Base-by-base conservation (phyloP, 495 filamentous ascomycete species). In the Parmelia sp. region DNA sequence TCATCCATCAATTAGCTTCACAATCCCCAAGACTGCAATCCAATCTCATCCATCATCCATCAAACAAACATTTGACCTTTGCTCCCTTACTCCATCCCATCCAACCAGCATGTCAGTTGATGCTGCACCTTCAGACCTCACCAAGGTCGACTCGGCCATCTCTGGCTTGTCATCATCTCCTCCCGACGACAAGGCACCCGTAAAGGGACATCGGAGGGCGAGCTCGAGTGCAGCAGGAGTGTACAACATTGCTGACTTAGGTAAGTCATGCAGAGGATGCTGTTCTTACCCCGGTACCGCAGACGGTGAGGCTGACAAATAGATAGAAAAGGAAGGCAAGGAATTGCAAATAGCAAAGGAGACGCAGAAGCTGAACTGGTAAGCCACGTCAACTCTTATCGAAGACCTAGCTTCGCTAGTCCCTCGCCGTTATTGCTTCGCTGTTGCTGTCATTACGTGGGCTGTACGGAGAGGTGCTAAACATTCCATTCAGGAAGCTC, bases 351-450 rank as follows among this genome's bases (percentile, higher is more conserved):
- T 96, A 68, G 90, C 92, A 58, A 87, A 87, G 67, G 92, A 96
- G 76, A 92, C 92, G 60, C 92, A 96, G 76, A 87, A 85, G 72
- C 86, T 91, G 40, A 91, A 90, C 73, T 96, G 92, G 92, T 96
- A 83, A 72, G 89, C 71, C 56, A 35, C 45, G 53, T 61, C 57
- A 62, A 57, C 15, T 33, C 27, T 27, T 17, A 44, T 31, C 12
- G 23, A 57, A 33, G 23, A 31, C 25, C 31, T 19, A 49, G 17
- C 15, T 9, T 44, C 60, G 45, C 58, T 36, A 33, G 44, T 37
- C 45, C 9, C 1, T 27, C 23, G 4, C 51, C 51, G 21, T 55
- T 12, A 23, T 8, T 11, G 11, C 27, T 5, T 53, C 27, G 7
- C 55, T 21, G 55, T 60, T 37, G 5, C 60, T 33, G 31, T 42